Conservation (phyloP, 2,329 filamentous ascomycete species). For the Aspergillus sp. region DNA sequence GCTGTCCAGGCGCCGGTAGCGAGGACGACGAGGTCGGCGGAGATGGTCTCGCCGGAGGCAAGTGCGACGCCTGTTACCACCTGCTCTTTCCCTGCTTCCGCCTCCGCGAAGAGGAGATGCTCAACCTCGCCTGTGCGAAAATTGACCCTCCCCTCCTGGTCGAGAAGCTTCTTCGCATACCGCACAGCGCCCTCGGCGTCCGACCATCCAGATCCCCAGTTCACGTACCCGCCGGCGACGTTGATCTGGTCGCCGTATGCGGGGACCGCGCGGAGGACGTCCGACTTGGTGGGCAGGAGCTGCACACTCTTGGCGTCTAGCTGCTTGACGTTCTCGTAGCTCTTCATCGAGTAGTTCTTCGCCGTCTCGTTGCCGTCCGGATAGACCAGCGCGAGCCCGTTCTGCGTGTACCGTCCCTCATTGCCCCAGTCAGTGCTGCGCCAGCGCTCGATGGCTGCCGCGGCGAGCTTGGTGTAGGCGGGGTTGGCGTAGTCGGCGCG, state of each 20-base stretch:
- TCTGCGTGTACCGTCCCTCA: constrained; percentile 36
- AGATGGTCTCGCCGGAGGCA: constrained; percentile 40
- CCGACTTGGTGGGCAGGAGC: constrained; percentile 23
- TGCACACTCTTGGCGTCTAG: constrained; percentile 26
- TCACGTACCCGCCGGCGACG: constrained; percentile 36
- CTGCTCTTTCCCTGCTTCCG: constrained; percentile 4
- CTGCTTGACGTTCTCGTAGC: constrained; percentile 32
- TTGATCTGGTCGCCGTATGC: constrained; percentile 25
- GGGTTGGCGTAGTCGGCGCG: constrained; percentile 72
- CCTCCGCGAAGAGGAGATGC: constrained; percentile 25
- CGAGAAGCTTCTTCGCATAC: constrained; percentile 29
- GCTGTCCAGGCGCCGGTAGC: constrained; percentile 85
- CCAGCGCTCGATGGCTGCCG: constrained; percentile 61
- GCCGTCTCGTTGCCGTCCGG: constrained; percentile 20
- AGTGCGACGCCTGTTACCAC: constrained; percentile 43
- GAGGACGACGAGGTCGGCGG: constrained; percentile 65
- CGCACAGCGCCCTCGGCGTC: constrained; percentile 34
- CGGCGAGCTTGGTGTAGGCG: constrained; percentile 65
- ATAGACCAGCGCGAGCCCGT: constrained; percentile 34
- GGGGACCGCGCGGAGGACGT: constrained; percentile 25
- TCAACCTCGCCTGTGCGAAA: constrained; percentile 29
- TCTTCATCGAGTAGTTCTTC: constrained; percentile 29
- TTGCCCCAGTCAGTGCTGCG: constrained; percentile 39
- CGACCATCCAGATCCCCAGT: constrained; percentile 39
- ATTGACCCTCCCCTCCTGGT: constrained; percentile 25